Evolutionary conservation across 2,329 filamentous ascomycete species (phyloP).

Genomic region (Penicillium capsulatum): DNA sequence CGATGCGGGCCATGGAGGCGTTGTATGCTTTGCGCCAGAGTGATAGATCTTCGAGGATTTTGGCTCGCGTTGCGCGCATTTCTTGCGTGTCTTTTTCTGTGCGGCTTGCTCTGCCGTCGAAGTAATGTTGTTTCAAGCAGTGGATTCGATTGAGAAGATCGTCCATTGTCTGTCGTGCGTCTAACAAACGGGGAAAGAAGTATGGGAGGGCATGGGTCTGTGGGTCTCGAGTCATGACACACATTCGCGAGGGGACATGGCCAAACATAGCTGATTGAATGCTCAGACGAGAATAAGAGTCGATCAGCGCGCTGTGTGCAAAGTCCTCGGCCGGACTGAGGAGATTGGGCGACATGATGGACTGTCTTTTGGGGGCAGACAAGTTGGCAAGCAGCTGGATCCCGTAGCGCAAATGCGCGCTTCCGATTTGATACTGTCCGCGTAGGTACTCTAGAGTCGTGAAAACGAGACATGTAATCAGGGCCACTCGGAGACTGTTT

Average conservation of each 20-base stretch:
- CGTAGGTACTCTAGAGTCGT: slow-evolving; percentile 41
- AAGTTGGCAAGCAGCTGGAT: slow-evolving; percentile 26
- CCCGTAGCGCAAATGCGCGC: slow-evolving; percentile 31
- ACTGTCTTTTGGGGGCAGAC: slow-evolving; percentile 1
- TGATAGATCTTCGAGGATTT: slow-evolving; percentile 12
- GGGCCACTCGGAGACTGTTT: slow-evolving; percentile 31
- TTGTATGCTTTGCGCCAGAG: slow-evolving; percentile 25
- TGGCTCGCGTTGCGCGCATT: slow-evolving; percentile 4
- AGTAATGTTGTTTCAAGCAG: slow-evolving; percentile 12
- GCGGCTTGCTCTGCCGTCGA: no score
- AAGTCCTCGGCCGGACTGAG: slow-evolving; percentile 15
- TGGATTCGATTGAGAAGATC: slow-evolving; percentile 17
- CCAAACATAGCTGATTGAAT: slow-evolving; percentile 29
- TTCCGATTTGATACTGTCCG: slow-evolving; percentile 25
- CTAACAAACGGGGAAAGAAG: slow-evolving; percentile 9
- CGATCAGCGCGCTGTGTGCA: slow-evolving; percentile 19
- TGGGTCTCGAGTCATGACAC: slow-evolving; percentile 10
- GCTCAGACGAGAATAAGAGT: slow-evolving; percentile 26
- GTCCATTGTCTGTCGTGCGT: slow-evolving; percentile 23
- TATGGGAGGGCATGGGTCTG: slow-evolving; percentile 8
- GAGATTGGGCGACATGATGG: slow-evolving; percentile 11
- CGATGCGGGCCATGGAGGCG: slow-evolving; percentile 4
- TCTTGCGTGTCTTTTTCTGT: no score
- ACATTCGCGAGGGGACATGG: slow-evolving; percentile 16
- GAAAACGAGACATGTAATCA: slow-evolving; percentile 45